A percentile compares a stretch with the other conserved stretches of the same genome.
These are phyloP conservation scores for Monosporozyma aerobia DNA, from an alignment of 805 yeast genomes.

Conservation along the genomic window DNA sequence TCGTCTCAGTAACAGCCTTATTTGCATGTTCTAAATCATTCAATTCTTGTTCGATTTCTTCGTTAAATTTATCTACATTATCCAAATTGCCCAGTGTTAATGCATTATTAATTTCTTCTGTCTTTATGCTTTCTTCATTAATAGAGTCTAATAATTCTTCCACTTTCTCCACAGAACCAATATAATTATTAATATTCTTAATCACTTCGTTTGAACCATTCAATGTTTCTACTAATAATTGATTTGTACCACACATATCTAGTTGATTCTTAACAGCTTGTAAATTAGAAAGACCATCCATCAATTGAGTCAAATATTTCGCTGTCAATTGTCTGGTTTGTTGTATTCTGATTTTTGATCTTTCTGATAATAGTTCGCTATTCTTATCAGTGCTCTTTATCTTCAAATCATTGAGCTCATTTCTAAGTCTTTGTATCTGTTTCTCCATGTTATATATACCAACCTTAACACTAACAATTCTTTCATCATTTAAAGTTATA, in stretches of 20 bases:
- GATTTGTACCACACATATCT: slow-evolving; percentile 37
- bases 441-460: slow-evolving; percentile 12
- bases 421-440: slow-evolving; percentile 18
- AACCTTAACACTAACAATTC: slow-evolving; percentile 28
- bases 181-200: slow-evolving; percentile 30
- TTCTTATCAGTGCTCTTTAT: slow-evolving; percentile 15
- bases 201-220: slow-evolving; percentile 31
- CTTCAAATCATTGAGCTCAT: slow-evolving; percentile 12
- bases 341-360: slow-evolving; percentile 27
- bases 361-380: slow-evolving; percentile 17
- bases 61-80: slow-evolving; percentile 30
- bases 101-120: slow-evolving; percentile 33
- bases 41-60: slow-evolving; percentile 25
- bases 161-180: slow-evolving; percentile 38
- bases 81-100: slow-evolving; percentile 16
- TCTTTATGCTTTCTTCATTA: slow-evolving; percentile 30
- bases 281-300: slow-evolving; percentile 31
- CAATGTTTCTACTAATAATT: slow-evolving; percentile 31
- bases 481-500: slow-evolving; percentile 29
- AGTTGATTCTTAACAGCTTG: slow-evolving; percentile 33
- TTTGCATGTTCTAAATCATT: slow-evolving; percentile 6
- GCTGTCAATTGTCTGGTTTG: slow-evolving; percentile 32
- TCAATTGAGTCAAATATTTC: slow-evolving; percentile 26
- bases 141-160: slow-evolving; percentile 35
- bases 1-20: slow-evolving; percentile 2